Base-by-base conservation (phyloP, 1,139 yeast species). In the Pichia sp. region DNA sequence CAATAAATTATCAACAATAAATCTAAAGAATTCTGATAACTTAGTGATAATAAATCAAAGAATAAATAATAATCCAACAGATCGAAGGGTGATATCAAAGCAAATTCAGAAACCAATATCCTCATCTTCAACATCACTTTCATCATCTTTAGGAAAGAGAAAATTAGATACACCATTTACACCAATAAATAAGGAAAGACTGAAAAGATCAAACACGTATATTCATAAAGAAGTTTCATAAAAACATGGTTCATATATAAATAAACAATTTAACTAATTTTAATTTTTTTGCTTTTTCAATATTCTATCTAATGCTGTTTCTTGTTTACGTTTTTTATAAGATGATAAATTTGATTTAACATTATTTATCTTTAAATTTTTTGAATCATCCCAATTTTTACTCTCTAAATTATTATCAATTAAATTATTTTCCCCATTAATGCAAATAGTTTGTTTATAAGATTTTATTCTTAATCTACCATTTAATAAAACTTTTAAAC, bases 401-500 rank as follows among this genome's bases (percentile, higher is more conserved):
- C 42, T 43, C 42, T 57, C 61, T 33, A 51, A 37, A 6, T 51
- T 36, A 47, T 60, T 59, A 41, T 58, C 70, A 39, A 57, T 55
- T 23, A 55, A 46, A 22, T 51, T 52, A 33, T 61, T 67, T 45
- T 70, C 74, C 10, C 70, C 73, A 28, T 76, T 81, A 2, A 76
- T 62, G 39, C 69, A 69, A 6, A 83, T 67, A 0, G 83, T 76
- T 59, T 84, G 92, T 54, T 83, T 83, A 58, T 80, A 81, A 49
- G 89, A 78, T 56, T 78, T 76, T 29, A 74, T 67, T 51, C 96
- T 72, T 52, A 89, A 67, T 53, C 87, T 70, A 1, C 96, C 96
- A 55, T 75, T 82, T 34, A 84, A 67, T 46, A 87, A 67, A 0
- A 76, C 94, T 32, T 73, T 68, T 39, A 78, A 76, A 0, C 95